phyloP scores from a whole-genome alignment of 2,329 filamentous ascomycete genomes.

The Fulvia fulva region DNA sequence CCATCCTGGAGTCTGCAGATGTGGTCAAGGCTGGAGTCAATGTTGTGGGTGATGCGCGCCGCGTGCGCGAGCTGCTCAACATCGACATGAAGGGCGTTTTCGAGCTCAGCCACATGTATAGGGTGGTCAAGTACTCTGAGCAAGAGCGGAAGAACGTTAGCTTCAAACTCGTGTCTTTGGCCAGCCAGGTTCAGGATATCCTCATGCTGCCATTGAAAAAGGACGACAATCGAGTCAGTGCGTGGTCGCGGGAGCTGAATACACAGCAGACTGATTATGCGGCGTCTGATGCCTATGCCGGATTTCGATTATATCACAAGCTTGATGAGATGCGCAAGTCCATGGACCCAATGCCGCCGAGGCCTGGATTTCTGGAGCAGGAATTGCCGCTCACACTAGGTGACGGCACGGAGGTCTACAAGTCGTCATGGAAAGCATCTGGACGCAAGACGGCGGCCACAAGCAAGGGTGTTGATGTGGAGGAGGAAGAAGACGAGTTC shows the following conservation, averaged over 20 bases:
- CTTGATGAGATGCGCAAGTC: constrained; percentile 65
- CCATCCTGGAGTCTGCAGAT: constrained; percentile 65
- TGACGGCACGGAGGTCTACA: constrained; percentile 35
- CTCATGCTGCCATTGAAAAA: constrained; percentile 74
- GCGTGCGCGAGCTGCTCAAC: constrained; percentile 62
- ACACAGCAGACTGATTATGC: constrained; percentile 68
- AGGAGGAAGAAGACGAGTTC: constrained; percentile 35
- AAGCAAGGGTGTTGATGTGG: constrained; percentile 12
- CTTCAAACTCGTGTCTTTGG: constrained; percentile 62
- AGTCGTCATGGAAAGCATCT: constrained; percentile 4
- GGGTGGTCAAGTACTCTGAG: constrained; percentile 65
- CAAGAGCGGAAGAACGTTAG: constrained; percentile 57
- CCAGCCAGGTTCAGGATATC: constrained; percentile 65
- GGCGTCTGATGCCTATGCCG: constrained; percentile 79
- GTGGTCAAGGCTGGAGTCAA: constrained; percentile 74
- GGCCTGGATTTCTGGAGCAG: constrained; percentile 65
- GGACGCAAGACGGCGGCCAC: constrained; percentile 13
- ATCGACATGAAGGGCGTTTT: constrained; percentile 65
- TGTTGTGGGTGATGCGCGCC: constrained; percentile 63
- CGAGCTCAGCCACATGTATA: constrained; percentile 80
- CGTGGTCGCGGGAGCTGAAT: constrained; percentile 66
- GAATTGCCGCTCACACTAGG: constrained; percentile 59
- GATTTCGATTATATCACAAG: constrained; percentile 66
- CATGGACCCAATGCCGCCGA: constrained; percentile 66
- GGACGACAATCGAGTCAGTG: constrained; percentile 65